These are phyloP conservation scores for Chlorencoelia australis DNA, from an alignment of 2,329 filamentous ascomycete genomes.

Conservation along the genomic window DNA sequence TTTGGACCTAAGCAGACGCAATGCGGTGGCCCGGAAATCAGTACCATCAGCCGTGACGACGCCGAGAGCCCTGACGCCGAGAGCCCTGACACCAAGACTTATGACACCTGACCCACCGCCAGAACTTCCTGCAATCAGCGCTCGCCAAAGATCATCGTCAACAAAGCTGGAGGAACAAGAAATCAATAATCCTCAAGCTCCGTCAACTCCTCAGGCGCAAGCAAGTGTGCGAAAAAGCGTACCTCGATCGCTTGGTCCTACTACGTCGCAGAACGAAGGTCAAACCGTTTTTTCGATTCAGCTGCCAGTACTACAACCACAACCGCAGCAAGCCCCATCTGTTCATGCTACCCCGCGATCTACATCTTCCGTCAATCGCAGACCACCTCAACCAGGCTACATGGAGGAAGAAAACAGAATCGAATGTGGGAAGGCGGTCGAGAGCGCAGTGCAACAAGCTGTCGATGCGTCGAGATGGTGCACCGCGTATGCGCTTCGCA, in stretches of 20 bases:
- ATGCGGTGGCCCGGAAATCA: conserved; percentile 17
- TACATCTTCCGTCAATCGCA: no score
- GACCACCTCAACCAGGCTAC: no score
- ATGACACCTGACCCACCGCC: conserved; percentile 19
- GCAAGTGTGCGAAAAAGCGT: conserved; percentile 12
- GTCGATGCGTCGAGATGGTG: conserved; percentile 46
- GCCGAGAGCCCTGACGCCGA: conserved; percentile 19
- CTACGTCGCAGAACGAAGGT: no score
- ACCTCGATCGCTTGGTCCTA: conserved; percentile 11
- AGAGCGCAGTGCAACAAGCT: conserved; percentile 48
- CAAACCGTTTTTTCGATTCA: no score
- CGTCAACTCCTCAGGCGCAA: conserved; percentile 9
- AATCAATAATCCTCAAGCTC: background rate
- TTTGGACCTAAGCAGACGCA: conserved; percentile 8
- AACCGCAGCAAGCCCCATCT: no score
- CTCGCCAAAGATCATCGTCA: conserved; percentile 11
- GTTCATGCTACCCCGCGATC: no score
- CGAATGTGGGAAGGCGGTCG: conserved; percentile 46
- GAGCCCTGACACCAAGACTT: conserved; percentile 17
- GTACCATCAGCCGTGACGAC: conserved; percentile 16
- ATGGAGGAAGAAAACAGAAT: no score
- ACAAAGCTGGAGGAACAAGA: conserved; percentile 10
- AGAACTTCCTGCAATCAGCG: no score
- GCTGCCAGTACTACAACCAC: no score
- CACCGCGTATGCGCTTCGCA: conserved; percentile 51